Conservation (phyloP, 164 flowering plant species). For the Umbellularia californica region DNA sequence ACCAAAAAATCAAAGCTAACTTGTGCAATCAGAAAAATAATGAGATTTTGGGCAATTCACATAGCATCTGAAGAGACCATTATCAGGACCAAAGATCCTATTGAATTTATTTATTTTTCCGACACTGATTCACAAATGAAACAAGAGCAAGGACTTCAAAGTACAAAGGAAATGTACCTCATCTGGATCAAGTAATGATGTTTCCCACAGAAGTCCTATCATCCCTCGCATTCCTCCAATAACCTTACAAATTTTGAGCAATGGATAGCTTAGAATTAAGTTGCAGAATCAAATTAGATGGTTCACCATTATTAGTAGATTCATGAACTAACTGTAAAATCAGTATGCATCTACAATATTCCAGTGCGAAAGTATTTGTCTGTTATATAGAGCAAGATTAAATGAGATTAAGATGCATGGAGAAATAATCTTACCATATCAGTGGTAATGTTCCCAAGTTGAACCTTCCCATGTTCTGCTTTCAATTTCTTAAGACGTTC, state of each 20-base stretch:
- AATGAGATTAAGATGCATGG: neutral
- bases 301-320: neutral
- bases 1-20: conserved; percentile 3
- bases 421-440: conserved; percentile 66
- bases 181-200: conserved; percentile 92
- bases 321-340: neutral
- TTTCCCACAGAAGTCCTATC: conserved; percentile 92
- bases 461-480: conserved; percentile 82
- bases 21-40: neutral
- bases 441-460: conserved; percentile 85
- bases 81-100: neutral
- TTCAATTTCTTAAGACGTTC: conserved; percentile 91
- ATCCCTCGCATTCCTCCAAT: conserved; percentile 99
- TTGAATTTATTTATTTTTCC: neutral
- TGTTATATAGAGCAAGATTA: neutral
- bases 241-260: conserved; percentile 18
- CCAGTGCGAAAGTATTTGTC: neutral
- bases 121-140: neutral
- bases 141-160: neutral
- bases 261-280: neutral
- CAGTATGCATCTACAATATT: neutral
- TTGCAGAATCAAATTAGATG: neutral
- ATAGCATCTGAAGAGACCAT: neutral
- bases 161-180: conserved; percentile 19
- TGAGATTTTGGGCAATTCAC: neutral